Evolutionary conservation across 2,329 filamentous ascomycete genomes (phyloP).

Genomic region (Pleoardoris graminearum): DNA sequence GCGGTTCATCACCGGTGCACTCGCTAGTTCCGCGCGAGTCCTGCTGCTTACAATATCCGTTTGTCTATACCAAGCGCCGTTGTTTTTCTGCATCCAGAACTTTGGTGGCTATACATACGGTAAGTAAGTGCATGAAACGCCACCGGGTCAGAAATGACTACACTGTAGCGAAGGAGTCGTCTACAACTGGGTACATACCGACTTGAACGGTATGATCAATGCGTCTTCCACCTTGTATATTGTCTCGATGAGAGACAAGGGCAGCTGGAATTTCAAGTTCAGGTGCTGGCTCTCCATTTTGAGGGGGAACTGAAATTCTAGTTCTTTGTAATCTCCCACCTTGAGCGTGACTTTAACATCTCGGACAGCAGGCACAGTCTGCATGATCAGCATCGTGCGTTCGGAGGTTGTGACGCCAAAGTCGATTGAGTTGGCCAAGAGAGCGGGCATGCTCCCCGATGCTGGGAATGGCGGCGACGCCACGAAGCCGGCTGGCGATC

Average conservation of each 20-base stretch:
- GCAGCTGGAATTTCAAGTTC: constrained; percentile 50
- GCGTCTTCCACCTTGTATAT: constrained; percentile 39
- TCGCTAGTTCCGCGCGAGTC: constrained; percentile 19
- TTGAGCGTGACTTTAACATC: constrained; percentile 48
- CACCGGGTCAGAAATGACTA: constrained; percentile 39
- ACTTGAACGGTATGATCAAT: constrained; percentile 42
- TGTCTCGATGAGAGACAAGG: constrained; percentile 50
- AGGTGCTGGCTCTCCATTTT: constrained; percentile 15
- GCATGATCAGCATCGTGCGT: constrained; percentile 63
- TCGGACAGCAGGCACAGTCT: constrained; percentile 43
- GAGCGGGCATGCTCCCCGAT: constrained; percentile 30
- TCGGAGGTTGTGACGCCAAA: constrained; percentile 65
- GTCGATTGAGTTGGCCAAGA: constrained; percentile 53
- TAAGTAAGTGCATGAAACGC: neutral
- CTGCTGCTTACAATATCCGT: constrained; percentile 61
- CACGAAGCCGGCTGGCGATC: neutral
- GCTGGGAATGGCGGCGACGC: constrained; percentile 27
- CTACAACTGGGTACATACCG: constrained; percentile 19
- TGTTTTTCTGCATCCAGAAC: constrained; percentile 29
- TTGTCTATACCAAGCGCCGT: constrained; percentile 64
- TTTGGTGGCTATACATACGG: neutral
- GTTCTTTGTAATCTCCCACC: constrained; percentile 45
- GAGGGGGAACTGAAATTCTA: constrained; percentile 53
- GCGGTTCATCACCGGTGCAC: constrained; percentile 34
- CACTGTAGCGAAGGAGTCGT: constrained; percentile 25